These are phyloP conservation scores for Dactylonectria macrodidyma DNA, from an alignment of 2,329 filamentous ascomycete genomes.

Conservation along the genomic window DNA sequence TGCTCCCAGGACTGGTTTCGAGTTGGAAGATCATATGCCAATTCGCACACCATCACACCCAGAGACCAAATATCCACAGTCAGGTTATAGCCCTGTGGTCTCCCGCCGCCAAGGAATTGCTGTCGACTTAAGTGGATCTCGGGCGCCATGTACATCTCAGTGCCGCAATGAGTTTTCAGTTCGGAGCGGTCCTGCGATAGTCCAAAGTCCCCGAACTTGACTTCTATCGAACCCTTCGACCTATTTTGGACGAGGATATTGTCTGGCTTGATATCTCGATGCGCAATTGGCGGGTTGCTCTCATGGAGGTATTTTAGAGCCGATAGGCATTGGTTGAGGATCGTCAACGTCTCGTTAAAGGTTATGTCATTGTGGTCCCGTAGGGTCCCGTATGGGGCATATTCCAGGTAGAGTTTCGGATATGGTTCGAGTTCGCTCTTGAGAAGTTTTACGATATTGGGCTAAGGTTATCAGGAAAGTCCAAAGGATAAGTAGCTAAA, in stretches of 20 bases:
- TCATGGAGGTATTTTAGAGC: slow-evolving; percentile 39
- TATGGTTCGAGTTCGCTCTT: not conserved
- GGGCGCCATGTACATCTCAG: slow-evolving; percentile 89
- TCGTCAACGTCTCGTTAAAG: slow-evolving; percentile 27
- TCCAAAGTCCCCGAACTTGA: slow-evolving; percentile 93
- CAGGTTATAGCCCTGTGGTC: slow-evolving; percentile 80
- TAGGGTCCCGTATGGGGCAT: slow-evolving; percentile 26
- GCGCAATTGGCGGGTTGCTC: slow-evolving; percentile 72
- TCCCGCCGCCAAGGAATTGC: not conserved
- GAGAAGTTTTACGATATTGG: slow-evolving; percentile 28
- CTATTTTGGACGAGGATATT: slow-evolving; percentile 84
- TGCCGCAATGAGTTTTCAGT: slow-evolving; percentile 90
- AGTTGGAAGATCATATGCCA: slow-evolving; percentile 16
- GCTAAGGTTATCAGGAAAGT: slow-evolving; percentile 26
- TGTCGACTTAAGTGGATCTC: slow-evolving; percentile 70
- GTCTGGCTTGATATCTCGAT: slow-evolving; percentile 93
- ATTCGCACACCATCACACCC: slow-evolving; percentile 75
- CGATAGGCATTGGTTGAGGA: slow-evolving; percentile 34
- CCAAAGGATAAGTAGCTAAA: not conserved
- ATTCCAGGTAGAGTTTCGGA: slow-evolving; percentile 32
- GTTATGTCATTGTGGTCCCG: slow-evolving; percentile 14
- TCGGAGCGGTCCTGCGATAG: slow-evolving; percentile 94
- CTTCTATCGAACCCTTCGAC: slow-evolving; percentile 79
- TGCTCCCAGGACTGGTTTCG: not conserved
- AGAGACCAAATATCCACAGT: slow-evolving; percentile 94